These are phyloP conservation scores for Garcia nutans DNA, from an alignment of 345 rosid species.

Conservation along the genomic window DNA sequence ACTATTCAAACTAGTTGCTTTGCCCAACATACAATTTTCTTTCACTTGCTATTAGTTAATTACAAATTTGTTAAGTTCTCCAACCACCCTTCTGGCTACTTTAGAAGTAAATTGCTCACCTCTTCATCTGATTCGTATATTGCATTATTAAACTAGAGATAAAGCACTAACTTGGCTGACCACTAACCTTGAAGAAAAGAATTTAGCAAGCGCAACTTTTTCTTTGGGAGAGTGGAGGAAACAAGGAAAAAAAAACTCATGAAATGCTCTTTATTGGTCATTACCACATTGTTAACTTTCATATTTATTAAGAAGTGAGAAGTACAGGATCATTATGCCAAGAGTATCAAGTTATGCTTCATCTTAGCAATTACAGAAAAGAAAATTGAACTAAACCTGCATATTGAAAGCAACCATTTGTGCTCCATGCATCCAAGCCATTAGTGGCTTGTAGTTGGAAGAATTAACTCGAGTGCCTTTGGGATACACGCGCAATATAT, in stretches of 20 bases:
- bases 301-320: background rate
- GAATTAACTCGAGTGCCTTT: constrained; percentile 58
- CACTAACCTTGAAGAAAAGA: background rate
- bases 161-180: background rate
- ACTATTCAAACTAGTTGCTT: background rate
- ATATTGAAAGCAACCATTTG: constrained; percentile 38
- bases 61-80: background rate
- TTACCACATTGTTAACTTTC: background rate
- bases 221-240: background rate
- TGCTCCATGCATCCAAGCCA: constrained; percentile 39
- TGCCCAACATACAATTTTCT: background rate
- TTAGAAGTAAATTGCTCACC: background rate
- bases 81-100: background rate
- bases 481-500: constrained; percentile 55
- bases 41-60: background rate
- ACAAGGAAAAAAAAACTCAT: background rate
- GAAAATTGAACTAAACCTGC: constrained; percentile 24
- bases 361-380: background rate
- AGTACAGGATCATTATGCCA: background rate
- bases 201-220: background rate
- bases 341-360: background rate
- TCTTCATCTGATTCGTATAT: background rate
- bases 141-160: background rate
- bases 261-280: background rate
- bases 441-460: constrained; percentile 59